Conservation (phyloP, 2,329 filamentous ascomycete species). For the Paraphoma chrysanthemicola region DNA sequence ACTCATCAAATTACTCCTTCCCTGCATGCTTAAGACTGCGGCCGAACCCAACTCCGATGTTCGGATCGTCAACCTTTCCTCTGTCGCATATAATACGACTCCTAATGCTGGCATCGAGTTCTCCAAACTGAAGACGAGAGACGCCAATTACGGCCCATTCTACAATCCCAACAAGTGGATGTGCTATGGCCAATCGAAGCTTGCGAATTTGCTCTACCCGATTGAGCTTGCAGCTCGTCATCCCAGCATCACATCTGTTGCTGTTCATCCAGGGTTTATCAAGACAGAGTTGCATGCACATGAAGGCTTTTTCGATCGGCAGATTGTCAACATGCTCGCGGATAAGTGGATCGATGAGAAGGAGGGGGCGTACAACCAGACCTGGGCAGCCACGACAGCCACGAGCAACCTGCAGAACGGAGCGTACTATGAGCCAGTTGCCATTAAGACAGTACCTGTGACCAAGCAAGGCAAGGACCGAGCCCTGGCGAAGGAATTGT, state of each 20-base stretch:
- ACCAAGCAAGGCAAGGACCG: constrained; percentile 2
- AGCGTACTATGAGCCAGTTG: constrained; percentile 12
- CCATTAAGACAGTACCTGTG: neutral
- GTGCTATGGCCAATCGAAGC: neutral
- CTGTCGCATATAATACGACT: neutral
- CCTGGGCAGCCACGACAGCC: constrained; percentile 10
- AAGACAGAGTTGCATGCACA: constrained; percentile 1
- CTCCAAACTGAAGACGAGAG: neutral
- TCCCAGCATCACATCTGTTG: neutral
- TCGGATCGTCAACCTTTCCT: constrained; percentile 49
- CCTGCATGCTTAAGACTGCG: constrained; percentile 52
- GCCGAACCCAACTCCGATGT: constrained; percentile 48
- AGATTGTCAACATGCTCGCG: neutral
- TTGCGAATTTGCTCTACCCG: neutral
- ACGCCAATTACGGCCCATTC: neutral
- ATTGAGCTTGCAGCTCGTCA: neutral
- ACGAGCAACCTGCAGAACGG: constrained; percentile 4
- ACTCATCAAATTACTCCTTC: constrained; percentile 55
- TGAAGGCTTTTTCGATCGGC: neutral
- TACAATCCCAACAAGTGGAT: neutral
- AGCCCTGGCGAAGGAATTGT: constrained; percentile 6
- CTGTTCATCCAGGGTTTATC: neutral
- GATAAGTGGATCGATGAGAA: neutral
- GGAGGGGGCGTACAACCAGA: constrained; percentile 11
- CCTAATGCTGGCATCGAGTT: neutral